Evolutionary conservation across 2,329 filamentous ascomycete species (phyloP).

Genomic region (Alternaria consortialis): DNA sequence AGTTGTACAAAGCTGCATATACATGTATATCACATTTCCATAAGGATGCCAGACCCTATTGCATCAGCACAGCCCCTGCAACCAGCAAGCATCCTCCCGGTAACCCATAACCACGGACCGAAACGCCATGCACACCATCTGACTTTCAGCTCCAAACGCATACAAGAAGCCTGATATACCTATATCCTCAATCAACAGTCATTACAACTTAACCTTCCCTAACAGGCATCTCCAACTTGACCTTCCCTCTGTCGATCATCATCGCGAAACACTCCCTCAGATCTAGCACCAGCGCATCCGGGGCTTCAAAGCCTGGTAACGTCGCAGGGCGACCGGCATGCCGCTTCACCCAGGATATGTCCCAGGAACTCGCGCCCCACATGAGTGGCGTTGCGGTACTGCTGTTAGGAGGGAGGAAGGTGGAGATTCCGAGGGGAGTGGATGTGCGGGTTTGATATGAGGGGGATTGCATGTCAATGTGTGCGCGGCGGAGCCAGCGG

Average conservation of each 20-base stretch:
- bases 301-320: slow-evolving; percentile 54
- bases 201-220: slow-evolving; percentile 35
- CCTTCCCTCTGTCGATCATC: slow-evolving; percentile 23
- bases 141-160: slow-evolving; percentile 21
- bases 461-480: slow-evolving; percentile 30
- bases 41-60: slow-evolving; percentile 1
- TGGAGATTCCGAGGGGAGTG: slow-evolving; percentile 53
- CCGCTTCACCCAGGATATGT: slow-evolving; percentile 50
- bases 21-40: slow-evolving; percentile 1
- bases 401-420: slow-evolving; percentile 40
- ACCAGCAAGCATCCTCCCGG: slow-evolving; percentile 9
- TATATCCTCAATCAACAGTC: slow-evolving; percentile 46
- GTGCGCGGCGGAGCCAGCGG: slow-evolving; percentile 56
- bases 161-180: slow-evolving; percentile 39
- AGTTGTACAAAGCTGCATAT: not conserved
- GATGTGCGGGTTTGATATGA: slow-evolving; percentile 31
- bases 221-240: slow-evolving; percentile 33
- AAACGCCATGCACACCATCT: slow-evolving; percentile 1
- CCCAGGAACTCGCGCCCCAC: slow-evolving; percentile 52
- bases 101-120: not conserved
- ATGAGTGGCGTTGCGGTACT: slow-evolving; percentile 41
- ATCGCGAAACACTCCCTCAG: slow-evolving; percentile 52
- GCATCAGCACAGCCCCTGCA: slow-evolving; percentile 1
- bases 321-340: slow-evolving; percentile 41
- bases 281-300: slow-evolving; percentile 53